phyloP scores from a whole-genome alignment of 2,329 filamentous ascomycete genomes.

The Claviceps sp. region DNA sequence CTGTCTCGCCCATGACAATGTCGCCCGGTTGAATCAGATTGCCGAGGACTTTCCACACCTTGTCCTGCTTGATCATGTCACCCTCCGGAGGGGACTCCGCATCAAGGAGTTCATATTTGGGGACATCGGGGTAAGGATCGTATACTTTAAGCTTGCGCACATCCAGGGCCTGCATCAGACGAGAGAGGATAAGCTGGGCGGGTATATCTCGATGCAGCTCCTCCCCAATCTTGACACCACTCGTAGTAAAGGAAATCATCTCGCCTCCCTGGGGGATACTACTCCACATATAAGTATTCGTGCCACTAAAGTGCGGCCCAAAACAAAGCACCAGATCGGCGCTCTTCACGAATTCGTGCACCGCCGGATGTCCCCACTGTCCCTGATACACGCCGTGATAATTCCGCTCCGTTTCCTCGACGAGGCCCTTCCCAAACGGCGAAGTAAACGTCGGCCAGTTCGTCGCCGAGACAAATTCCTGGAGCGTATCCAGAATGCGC shows the following conservation, averaged over 20 bases:
- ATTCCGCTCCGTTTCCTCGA: conserved; percentile 33
- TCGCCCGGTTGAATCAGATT: conserved; percentile 37
- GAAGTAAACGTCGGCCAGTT: conserved; percentile 34
- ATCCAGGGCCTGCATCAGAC: conserved; percentile 13
- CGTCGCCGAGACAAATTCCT: conserved; percentile 28
- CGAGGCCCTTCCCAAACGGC: conserved; percentile 34
- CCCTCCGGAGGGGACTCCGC: background rate
- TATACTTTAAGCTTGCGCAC: conserved; percentile 12
- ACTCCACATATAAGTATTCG: conserved; percentile 28
- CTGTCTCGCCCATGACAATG: conserved; percentile 44
- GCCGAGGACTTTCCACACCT: conserved; percentile 32
- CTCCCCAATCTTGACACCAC: conserved; percentile 17
- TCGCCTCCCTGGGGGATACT: conserved; percentile 21
- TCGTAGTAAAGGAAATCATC: conserved; percentile 21
- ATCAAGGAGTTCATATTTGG: conserved; percentile 11
- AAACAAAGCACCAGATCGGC: conserved; percentile 33
- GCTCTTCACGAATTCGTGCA: conserved; percentile 23
- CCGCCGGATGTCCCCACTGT: conserved; percentile 20
- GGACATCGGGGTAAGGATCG: conserved; percentile 15
- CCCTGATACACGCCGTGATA: conserved; percentile 37
- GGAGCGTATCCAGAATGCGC: conserved; percentile 26
- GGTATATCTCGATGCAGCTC: conserved; percentile 19
- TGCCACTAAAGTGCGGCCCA: conserved; percentile 31
- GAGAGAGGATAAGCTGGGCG: conserved; percentile 9
- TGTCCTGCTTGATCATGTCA: conserved; percentile 21